Base-by-base conservation (phyloP, 2,329 filamentous ascomycete species). In the Chaetomium globosum region DNA sequence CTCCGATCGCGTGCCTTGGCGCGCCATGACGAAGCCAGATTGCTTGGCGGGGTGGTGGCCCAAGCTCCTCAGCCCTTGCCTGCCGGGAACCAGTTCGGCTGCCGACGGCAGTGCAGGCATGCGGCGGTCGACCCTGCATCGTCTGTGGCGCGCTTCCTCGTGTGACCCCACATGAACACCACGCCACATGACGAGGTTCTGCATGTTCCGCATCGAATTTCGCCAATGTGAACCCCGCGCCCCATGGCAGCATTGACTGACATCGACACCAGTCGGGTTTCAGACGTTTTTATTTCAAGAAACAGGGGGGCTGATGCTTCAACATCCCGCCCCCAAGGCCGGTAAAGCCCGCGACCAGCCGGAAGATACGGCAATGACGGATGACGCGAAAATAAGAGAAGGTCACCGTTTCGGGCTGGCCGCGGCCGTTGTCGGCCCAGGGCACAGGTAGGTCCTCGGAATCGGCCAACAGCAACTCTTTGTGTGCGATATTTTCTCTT, bases 401-500 rank as follows among this genome's bases (percentile, higher is more conserved):
- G 21, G 31, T 8, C 33, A 36, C n/a, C 16, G 4, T 26, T 8
- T 52, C 39, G 9, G 36, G 13, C 53, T 26, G 39, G 26, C 28
- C 46, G 19, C 21, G 58, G 57, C 63, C 58, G 58, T 49, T 39
- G 56, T 60, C 56, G 62, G 62, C 39, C 57, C 13, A 28, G 23
- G 56, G 51, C 52, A 61, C 58, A n/a, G 16, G 33, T n/a, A 21
- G 61, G 8, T 49, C 39, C 23, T 53, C 3, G 16, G 2, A 52
- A 49, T 48, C n/a, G 65, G 63, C 63, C 59, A 65, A 65, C 60
- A 39, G 55, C 43, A 28, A 59, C 19, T 31, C 55, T 51, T 31
- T 48, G 21, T 58, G 36, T 64, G 63, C 53, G 61, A 43, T 43
- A 68, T 60, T 60, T 63, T 66, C 63, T 66, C 52, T 43, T 43